A percentile compares a stretch with the other conserved stretches of the same genome.
phyloP scores from a whole-genome alignment of 2,329 filamentous ascomycete genomes.

The Ophiostoma novo-ulmi region DNA sequence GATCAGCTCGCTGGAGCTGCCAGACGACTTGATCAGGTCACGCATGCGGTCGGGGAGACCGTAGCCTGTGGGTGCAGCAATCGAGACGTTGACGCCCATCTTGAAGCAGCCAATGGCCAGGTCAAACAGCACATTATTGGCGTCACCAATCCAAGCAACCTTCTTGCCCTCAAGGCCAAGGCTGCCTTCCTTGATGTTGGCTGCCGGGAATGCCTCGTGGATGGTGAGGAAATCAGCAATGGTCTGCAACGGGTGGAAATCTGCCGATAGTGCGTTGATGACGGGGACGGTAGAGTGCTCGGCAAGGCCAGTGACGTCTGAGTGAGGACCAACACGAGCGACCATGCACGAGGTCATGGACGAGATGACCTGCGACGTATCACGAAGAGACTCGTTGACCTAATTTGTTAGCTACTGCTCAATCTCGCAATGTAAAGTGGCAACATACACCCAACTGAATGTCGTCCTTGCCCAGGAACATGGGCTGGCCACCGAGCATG shows the following conservation, averaged over 20 bases:
- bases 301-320: constrained; percentile 66
- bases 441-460: constrained; percentile 79
- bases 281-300: constrained; percentile 71
- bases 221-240: constrained; percentile 93
- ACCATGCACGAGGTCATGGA: constrained; percentile 85
- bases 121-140: constrained; percentile 95
- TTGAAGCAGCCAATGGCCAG: constrained; percentile 83
- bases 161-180: constrained; percentile 78
- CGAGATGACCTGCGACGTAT: constrained; percentile 89
- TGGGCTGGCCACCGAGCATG: constrained; percentile 84
- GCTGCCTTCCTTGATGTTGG: constrained; percentile 34
- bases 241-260: constrained; percentile 89
- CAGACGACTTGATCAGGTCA: constrained; percentile 61
- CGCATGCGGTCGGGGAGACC: constrained; percentile 72
- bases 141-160: constrained; percentile 92
- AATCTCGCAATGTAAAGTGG: background rate
- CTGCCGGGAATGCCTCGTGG: constrained; percentile 64
- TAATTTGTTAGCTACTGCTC: constrained; percentile 32
- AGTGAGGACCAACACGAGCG: constrained; percentile 70
- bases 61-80: constrained; percentile 82
- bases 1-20: constrained; percentile 55
- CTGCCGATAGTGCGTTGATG: constrained; percentile 82
- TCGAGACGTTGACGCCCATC: constrained; percentile 76
- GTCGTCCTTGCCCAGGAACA: constrained; percentile 94
- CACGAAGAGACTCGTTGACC: constrained; percentile 91